Evolutionary conservation across 2,329 filamentous ascomycete genomes (phyloP).

Genomic region (Aurifilum marmelostoma): DNA sequence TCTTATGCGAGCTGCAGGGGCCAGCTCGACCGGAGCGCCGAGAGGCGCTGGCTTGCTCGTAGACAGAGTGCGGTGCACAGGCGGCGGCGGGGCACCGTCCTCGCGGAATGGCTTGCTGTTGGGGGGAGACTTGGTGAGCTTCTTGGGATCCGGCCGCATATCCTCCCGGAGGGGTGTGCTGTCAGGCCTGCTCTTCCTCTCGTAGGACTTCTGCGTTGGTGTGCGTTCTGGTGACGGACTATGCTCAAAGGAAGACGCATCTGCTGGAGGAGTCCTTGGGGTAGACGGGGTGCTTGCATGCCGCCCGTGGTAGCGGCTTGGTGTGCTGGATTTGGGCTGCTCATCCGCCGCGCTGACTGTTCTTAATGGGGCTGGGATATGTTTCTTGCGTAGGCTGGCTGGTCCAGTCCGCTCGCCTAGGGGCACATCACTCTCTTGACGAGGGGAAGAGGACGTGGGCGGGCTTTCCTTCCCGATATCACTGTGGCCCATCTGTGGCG

Average conservation of each 20-base stretch:
- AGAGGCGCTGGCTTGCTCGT: conserved; percentile 44
- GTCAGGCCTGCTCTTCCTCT: conserved; percentile 31
- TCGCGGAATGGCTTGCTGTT: conserved; percentile 48
- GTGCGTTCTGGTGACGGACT: conserved; percentile 42
- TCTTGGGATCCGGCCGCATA: conserved; percentile 43
- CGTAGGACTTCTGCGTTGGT: conserved; percentile 41
- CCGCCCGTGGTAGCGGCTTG: conserved; percentile 41
- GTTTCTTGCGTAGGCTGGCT: conserved; percentile 19
- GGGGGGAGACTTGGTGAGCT: conserved; percentile 39
- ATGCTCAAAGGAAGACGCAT: conserved; percentile 19
- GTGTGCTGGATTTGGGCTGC: conserved; percentile 39
- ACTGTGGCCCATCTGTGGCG: conserved; percentile 39
- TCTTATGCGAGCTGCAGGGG: conserved; percentile 52
- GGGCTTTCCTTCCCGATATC: conserved; percentile 4
- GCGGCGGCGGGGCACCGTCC: conserved; percentile 60
- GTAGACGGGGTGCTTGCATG: conserved; percentile 37
- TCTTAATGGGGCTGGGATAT: conserved; percentile 31
- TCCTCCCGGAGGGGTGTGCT: conserved; percentile 42
- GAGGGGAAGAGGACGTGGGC: conserved; percentile 5
- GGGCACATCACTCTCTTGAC: conserved; percentile 35
- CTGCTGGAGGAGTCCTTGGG: conserved; percentile 33
- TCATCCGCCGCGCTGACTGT: conserved; percentile 28
- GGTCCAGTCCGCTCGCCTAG: conserved; percentile 36
- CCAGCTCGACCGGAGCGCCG: conserved; percentile 52
- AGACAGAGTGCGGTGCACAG: conserved; percentile 52